phyloP scores from a whole-genome alignment of 129 eudicot species.

The Pulicaria dysenterica region DNA sequence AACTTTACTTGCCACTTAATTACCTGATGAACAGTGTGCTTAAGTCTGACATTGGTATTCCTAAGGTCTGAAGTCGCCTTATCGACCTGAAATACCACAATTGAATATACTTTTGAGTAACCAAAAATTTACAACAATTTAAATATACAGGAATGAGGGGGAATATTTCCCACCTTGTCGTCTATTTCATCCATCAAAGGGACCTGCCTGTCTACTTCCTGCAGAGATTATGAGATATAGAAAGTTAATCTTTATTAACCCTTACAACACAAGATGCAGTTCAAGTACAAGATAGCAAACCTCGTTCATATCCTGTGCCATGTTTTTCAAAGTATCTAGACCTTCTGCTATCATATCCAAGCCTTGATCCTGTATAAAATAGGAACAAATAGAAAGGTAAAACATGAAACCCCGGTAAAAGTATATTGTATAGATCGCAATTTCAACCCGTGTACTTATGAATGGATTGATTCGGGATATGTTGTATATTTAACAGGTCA shows the following conservation, averaged over 20 bases:
- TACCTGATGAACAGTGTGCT: slow-evolving; percentile 91
- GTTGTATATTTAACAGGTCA: background rate
- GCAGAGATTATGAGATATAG: slow-evolving; percentile 26
- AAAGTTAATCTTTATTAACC: background rate
- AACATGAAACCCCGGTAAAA: slow-evolving; percentile 5
- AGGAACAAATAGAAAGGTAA: slow-evolving; percentile 2
- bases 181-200: slow-evolving; percentile 99
- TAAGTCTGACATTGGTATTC: slow-evolving; percentile 88
- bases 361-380: slow-evolving; percentile 57
- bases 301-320: slow-evolving; percentile 94
- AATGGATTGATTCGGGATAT: background rate
- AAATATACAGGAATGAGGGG: background rate
- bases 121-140: background rate
- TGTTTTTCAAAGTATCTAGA: slow-evolving; percentile 63
- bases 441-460: background rate
- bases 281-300: slow-evolving; percentile 42
- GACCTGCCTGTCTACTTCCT: slow-evolving; percentile 91
- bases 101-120: slow-evolving; percentile 1
- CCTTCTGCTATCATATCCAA: slow-evolving; percentile 72
- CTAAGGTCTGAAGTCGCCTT: slow-evolving; percentile 88
- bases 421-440: slow-evolving; percentile 7
- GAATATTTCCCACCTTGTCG: slow-evolving; percentile 60
- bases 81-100: slow-evolving; percentile 69
- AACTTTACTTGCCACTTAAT: slow-evolving; percentile 15
- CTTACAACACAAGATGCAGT: slow-evolving; percentile 2